Base-by-base conservation (phyloP, 2,329 filamentous ascomycete genomes). In the Aspergillus brunneoviolaceus region DNA sequence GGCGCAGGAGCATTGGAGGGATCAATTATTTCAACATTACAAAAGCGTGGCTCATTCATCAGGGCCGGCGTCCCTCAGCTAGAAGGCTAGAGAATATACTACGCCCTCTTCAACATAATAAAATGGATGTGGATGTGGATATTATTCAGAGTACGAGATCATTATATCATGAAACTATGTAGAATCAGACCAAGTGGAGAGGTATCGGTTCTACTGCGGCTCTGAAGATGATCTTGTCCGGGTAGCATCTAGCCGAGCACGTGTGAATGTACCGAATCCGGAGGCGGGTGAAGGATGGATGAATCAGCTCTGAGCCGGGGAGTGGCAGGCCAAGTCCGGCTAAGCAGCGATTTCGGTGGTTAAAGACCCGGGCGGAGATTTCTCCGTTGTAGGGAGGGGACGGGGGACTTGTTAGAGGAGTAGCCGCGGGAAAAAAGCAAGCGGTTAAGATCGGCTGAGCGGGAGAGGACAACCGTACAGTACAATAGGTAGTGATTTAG, bases 391-490 rank as follows among this genome's bases (percentile, higher is more conserved):
- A 35, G 33, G 27, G 27, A 29, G 27, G 27, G 23, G 23, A 23
- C 23, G 23, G 23, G 23, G 9, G 7, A 29, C 27, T 29, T 7
- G 27, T 9, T 29, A 29, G 16, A 19, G 19, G 39, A 45, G 39
- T 45, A 45, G 9, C 62, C 60, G 62, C 62, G 60, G 62, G 60
- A 62, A 64, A 64, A 45, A 45, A 19, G 14, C 11, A 60, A 52
- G 56, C 56, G 59, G 61, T 52, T 61, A 60, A 14, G 45, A 55
- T 55, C 53, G 53, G 53, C 53, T 51, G 49, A 33, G 42, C 21
- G 23, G 42, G 25, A 35, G 42, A 55, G 27, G 21, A 48, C 14
- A 31, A 7, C 52, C 47, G 23, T 47, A 47, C 33, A 9, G 33
- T 45, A 45, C 39, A 42, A 19, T n/a, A 4, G 16, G 0, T 27